Base-by-base conservation (phyloP, 2,329 filamentous ascomycete genomes). In the Paramyrothecium sp. region DNA sequence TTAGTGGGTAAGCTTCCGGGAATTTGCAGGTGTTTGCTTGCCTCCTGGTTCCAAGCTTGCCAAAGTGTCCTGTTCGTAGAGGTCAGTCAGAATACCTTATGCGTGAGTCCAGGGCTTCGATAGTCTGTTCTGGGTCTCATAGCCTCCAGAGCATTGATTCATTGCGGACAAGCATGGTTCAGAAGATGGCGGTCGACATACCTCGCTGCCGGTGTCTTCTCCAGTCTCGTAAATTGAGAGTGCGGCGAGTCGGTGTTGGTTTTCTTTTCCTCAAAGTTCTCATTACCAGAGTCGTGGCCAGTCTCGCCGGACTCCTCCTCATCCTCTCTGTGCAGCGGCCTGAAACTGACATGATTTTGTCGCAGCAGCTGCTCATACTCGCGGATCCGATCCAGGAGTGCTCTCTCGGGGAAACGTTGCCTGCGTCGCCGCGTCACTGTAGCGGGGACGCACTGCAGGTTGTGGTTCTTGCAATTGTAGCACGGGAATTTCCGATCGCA, bases 401-500 rank as follows among this genome's bases (percentile, higher is more conserved):
- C 82, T 57, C 79, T 75, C 69, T 90, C 86, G 0, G 82, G 77
- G 55, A 86, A 85, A 4, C 80, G 59, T 4, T 74, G 69, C 3
- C 71, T 67, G 3, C 75, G 64, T 3, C 73, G 65, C 70, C 78
- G 68, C 65, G 76, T 57, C 17, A 68, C 57, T 51, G 78, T 57
- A 64, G 76, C 63, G 51, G 79, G 66, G 56, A 75, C 63, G 58
- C 82, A 89, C 48, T 80, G 70, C 0, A 66, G 68, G 0, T 70
- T 63, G 12, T 75, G 67, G 54, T 75, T 80, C 38, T 74, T 62
- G 62, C 86, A 88, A 54, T 80, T 81, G 2, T 75, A 66, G 63
- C 86, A 89, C 3, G 85, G 86, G 60, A 80, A 81, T 21, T 72
- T 77, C 57, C 83, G 81, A 63, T 87, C 80, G 68, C 86, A 89